Percentiles rank a stretch among this genome's conserved stretches.
These are phyloP conservation scores for Penicillium sp. DNA, from an alignment of 2,329 filamentous ascomycete species.

Conservation along the genomic window DNA sequence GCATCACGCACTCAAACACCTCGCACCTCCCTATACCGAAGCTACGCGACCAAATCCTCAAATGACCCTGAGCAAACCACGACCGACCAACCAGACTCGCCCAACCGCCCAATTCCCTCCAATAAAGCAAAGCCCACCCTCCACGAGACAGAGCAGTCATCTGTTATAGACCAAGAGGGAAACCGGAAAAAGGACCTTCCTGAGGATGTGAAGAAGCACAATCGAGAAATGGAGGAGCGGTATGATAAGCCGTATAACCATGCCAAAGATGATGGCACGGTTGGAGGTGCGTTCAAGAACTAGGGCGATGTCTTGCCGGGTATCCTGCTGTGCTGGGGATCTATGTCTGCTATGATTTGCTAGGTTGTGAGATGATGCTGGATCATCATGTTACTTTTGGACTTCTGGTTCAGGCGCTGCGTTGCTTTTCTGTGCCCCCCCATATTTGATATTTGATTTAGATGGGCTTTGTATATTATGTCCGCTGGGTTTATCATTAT, in stretches of 20 bases:
- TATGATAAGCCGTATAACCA: conserved; percentile 36
- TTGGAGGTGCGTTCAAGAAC: conserved; percentile 8
- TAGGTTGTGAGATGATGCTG: neutral
- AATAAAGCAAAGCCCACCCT: conserved; percentile 38
- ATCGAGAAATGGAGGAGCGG: conserved; percentile 32
- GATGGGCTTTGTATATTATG: neutral
- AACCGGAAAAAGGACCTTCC: conserved; percentile 27
- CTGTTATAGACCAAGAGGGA: conserved; percentile 31
- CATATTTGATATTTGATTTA: neutral
- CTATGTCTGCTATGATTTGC: neutral
- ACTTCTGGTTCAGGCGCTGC: neutral
- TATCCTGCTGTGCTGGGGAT: neutral
- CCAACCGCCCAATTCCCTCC: conserved; percentile 26
- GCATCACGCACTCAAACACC: neutral
- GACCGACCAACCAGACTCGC: neutral
- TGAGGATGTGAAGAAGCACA: conserved; percentile 37
- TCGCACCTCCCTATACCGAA: neutral
- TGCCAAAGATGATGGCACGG: conserved; percentile 25
- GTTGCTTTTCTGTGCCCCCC: neutral
- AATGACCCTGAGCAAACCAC: conserved; percentile 1
- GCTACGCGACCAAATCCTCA: conserved; percentile 4
- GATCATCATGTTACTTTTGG: neutral
- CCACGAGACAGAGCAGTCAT: conserved; percentile 29
- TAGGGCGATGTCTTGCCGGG: neutral
- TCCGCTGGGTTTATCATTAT: neutral